These are phyloP conservation scores for Penicillium paxilli DNA, from an alignment of 495 filamentous ascomycete species.

Conservation along the genomic window DNA sequence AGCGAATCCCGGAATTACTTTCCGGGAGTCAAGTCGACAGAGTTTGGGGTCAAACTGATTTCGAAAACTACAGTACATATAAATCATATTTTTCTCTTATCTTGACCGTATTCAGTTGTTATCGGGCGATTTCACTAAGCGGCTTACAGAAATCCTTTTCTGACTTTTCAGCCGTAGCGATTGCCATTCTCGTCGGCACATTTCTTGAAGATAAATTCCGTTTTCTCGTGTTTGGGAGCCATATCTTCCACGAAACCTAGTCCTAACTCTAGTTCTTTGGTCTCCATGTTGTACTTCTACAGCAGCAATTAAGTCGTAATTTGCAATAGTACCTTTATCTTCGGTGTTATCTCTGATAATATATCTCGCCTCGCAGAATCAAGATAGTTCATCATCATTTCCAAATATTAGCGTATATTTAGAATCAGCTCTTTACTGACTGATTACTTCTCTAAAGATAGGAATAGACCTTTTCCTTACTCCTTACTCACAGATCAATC, in stretches of 20 bases:
- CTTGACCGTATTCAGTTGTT: background rate
- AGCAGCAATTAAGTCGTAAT: background rate
- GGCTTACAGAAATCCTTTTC: background rate
- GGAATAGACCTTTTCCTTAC: background rate
- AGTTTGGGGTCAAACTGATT: constrained; percentile 9
- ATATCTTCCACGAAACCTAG: background rate
- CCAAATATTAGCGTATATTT: background rate
- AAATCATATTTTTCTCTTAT: background rate
- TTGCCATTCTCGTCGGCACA: background rate
- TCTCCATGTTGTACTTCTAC: background rate
- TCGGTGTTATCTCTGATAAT: background rate
- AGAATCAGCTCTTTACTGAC: background rate
- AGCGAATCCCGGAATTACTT: background rate
- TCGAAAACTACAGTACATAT: constrained; percentile 5
- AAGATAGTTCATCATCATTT: background rate
- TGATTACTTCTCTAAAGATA: background rate
- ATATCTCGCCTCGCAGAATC: background rate
- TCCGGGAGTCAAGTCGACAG: constrained; percentile 6
- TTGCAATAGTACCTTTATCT: background rate
- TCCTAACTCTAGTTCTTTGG: background rate
- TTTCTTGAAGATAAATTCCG: background rate
- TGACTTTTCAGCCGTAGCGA: background rate
- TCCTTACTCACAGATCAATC: background rate
- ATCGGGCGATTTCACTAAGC: background rate
- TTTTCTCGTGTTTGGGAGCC: background rate